These are phyloP conservation scores for Salix caprea DNA, from an alignment of 345 rosid genomes.

Conservation along the genomic window DNA sequence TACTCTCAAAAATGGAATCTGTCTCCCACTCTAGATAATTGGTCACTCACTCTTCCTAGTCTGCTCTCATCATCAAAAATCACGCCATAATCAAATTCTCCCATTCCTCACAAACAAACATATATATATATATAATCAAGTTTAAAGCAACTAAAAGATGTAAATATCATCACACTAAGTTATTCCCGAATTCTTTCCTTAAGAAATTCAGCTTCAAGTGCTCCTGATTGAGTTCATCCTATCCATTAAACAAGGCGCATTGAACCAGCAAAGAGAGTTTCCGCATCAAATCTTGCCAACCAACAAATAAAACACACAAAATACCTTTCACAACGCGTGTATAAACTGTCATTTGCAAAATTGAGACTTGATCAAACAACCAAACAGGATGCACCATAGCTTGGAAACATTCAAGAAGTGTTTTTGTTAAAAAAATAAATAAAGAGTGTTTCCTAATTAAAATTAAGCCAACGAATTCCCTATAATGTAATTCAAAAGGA, in stretches of 20 bases:
- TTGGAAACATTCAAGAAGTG: too few relatives aligned
- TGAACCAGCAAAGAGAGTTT: neutral
- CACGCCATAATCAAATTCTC: neutral
- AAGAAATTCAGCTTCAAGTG: neutral
- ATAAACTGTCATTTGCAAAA: neutral
- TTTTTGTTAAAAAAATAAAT: neutral
- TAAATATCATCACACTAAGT: neutral
- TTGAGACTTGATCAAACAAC: neutral
- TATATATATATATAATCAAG: neutral
- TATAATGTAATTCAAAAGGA: neutral
- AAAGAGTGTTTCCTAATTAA: neutral
- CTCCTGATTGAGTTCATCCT: neutral
- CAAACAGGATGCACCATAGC: neutral
- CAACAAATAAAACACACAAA: neutral
- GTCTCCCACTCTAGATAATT: neutral
- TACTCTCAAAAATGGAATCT: neutral
- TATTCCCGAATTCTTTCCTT: neutral
- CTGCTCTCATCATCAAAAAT: neutral
- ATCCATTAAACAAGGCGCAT: neutral
- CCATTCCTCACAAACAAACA: neutral
- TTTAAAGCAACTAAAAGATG: neutral
- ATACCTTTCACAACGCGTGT: neutral
- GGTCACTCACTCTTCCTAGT: neutral
- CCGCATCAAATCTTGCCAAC: neutral
- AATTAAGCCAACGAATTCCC: neutral